Conservation (phyloP, 2,329 filamentous ascomycete species). For the Epicoccum sorghinum region DNA sequence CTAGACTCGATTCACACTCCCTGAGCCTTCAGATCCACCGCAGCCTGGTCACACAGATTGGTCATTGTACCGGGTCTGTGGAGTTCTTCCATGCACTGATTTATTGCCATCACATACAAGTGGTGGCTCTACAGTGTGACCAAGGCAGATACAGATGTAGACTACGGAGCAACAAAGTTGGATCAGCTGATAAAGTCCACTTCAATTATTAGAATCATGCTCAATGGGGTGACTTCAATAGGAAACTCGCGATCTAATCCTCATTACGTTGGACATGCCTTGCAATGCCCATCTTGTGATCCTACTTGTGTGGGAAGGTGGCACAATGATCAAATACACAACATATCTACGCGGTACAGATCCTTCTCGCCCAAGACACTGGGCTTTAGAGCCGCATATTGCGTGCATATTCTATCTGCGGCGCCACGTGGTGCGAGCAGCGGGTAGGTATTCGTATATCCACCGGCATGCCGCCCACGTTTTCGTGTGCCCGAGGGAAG, state of each 20-base stretch:
- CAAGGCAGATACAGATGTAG: too few relatives aligned
- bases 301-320: not conserved
- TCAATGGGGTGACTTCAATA: not conserved
- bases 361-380: not conserved
- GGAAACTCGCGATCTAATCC: not conserved
- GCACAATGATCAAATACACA: not conserved
- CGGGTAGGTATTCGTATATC: not conserved
- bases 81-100: too few relatives aligned
- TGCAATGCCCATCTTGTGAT: not conserved
- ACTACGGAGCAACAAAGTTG: too few relatives aligned
- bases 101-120: too few relatives aligned
- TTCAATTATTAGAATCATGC: too few relatives aligned
- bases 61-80: too few relatives aligned
- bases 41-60: too few relatives aligned
- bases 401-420: constrained; percentile 8
- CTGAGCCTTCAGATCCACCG: too few relatives aligned
- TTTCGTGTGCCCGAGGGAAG: not conserved
- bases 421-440: constrained; percentile 4
- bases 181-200: too few relatives aligned
- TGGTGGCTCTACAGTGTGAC: too few relatives aligned
- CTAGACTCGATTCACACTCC: too few relatives aligned
- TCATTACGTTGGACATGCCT: not conserved
- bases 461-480: constrained; percentile 3
- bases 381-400: constrained; percentile 9
- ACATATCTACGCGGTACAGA: not conserved